Evolutionary conservation across 2,329 filamentous ascomycete species (phyloP).

Genomic region (Ophiognomonia clavigignenti-juglandacearum): DNA sequence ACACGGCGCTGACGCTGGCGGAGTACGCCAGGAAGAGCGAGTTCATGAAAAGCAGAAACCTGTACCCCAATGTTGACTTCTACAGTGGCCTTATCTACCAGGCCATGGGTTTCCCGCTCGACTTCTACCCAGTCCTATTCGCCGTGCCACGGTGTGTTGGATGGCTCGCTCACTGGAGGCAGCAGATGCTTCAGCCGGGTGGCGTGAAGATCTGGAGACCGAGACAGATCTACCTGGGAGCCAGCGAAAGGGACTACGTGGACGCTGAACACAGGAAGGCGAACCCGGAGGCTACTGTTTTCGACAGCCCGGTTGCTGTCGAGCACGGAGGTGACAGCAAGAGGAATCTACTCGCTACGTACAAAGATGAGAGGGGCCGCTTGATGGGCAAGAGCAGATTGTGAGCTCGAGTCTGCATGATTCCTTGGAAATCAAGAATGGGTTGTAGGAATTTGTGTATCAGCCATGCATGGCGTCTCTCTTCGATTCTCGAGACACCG

Average conservation of each 20-base stretch:
- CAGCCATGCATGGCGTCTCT: neutral
- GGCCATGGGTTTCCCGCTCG: slow-evolving; percentile 47
- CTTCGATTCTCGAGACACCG: neutral
- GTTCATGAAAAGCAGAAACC: slow-evolving; percentile 43
- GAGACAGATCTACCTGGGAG: slow-evolving; percentile 42
- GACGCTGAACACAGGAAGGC: slow-evolving; percentile 29
- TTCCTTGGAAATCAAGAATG: neutral
- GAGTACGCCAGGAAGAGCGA: slow-evolving; percentile 40
- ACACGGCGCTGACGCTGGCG: slow-evolving; percentile 41
- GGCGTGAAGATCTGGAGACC: slow-evolving; percentile 49
- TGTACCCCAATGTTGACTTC: slow-evolving; percentile 49
- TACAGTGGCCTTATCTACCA: slow-evolving; percentile 49
- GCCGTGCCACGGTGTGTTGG: slow-evolving; percentile 46
- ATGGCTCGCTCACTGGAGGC: slow-evolving; percentile 48
- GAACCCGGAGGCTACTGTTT: slow-evolving; percentile 25
- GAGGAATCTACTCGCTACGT: slow-evolving; percentile 34
- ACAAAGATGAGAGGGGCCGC: slow-evolving; percentile 31
- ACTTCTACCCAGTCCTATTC: slow-evolving; percentile 48
- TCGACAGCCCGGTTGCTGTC: slow-evolving; percentile 32
- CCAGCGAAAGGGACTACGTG: slow-evolving; percentile 40
- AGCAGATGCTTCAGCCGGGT: slow-evolving; percentile 40
- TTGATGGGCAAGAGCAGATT: slow-evolving; percentile 25
- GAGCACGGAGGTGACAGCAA: slow-evolving; percentile 38
- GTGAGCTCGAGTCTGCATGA: slow-evolving; percentile 9
- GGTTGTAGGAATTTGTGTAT: neutral